Evolutionary conservation across 2,329 filamentous ascomycete genomes (phyloP).

Genomic region (Ciborinia camelliae): DNA sequence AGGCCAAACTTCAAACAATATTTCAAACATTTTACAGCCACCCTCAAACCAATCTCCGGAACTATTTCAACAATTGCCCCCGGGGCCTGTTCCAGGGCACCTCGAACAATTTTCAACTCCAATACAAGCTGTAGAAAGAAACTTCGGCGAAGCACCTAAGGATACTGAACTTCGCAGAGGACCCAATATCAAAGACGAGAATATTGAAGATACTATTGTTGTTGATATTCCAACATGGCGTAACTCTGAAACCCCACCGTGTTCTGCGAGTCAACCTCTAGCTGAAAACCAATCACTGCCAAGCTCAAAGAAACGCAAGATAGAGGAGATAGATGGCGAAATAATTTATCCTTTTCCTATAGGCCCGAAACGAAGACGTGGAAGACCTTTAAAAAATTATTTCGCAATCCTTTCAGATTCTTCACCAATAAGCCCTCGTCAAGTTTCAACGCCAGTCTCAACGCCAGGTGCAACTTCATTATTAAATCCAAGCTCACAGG

Average conservation of each 20-base stretch:
- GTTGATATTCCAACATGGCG: not conserved
- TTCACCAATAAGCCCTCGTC: not conserved
- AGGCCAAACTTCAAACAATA: no score
- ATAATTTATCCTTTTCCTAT: not conserved
- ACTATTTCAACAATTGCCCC: no score
- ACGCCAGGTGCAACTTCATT: not conserved
- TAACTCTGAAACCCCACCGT: not conserved
- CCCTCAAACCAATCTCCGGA: not conserved
- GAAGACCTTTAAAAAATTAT: not conserved
- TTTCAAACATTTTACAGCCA: not conserved
- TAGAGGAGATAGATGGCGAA: not conserved
- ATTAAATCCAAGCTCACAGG: not conserved
- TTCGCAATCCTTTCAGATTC: not conserved
- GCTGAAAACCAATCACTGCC: not conserved
- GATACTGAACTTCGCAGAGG: no score
- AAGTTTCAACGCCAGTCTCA: not conserved
- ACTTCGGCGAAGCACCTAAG: not conserved
- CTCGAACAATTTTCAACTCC: not conserved
- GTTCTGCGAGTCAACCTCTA: not conserved
- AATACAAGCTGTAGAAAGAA: not conserved
- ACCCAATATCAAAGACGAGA: not conserved
- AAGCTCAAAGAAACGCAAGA: not conserved
- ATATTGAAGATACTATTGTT: not conserved
- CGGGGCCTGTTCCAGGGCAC: no score
- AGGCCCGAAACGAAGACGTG: constrained; percentile 4